Evolutionary conservation across 169 alveolate genomes (phyloP).

Genomic region (Amoebophrya sp.): DNA sequence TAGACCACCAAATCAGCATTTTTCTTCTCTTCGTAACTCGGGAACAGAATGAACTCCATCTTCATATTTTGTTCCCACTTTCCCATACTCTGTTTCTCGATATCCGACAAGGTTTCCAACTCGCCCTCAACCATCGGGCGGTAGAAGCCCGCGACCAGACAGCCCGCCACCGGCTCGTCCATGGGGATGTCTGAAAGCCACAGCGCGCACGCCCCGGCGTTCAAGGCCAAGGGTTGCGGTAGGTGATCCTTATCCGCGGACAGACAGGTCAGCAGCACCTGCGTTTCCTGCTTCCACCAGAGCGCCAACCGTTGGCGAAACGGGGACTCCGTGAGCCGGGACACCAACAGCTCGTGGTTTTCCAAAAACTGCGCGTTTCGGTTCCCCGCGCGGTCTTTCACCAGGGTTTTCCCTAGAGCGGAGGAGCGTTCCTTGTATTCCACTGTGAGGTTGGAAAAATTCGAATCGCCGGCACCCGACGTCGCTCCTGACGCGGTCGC

Average conservation of each 20-base stretch:
- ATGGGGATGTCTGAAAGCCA: not conserved
- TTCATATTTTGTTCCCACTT: too few species aligned
- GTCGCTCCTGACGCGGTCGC: too few species aligned
- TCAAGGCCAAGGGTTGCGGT: not conserved
- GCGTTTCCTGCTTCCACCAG: not conserved
- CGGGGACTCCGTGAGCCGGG: not conserved
- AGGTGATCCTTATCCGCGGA: not conserved
- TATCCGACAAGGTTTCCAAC: too few species aligned
- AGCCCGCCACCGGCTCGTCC: not conserved
- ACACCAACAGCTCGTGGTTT: not conserved
- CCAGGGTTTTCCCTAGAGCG: not conserved
- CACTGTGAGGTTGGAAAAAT: too few species aligned
- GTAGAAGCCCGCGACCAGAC: not conserved
- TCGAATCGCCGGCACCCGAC: too few species aligned
- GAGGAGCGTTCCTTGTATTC: not conserved
- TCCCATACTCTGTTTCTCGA: too few species aligned
- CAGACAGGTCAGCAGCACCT: not conserved
- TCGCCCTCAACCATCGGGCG: too few species aligned
- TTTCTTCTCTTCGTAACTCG: not conserved
- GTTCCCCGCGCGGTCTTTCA: too few species aligned
- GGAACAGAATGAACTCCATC: not conserved
- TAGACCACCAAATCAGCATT: not conserved
- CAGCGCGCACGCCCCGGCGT: not conserved
- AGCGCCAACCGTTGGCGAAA: not conserved
- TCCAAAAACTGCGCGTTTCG: not conserved